Conservation (phyloP, 1,284 basidiomycete species). For the Malassezia furfur region DNA sequence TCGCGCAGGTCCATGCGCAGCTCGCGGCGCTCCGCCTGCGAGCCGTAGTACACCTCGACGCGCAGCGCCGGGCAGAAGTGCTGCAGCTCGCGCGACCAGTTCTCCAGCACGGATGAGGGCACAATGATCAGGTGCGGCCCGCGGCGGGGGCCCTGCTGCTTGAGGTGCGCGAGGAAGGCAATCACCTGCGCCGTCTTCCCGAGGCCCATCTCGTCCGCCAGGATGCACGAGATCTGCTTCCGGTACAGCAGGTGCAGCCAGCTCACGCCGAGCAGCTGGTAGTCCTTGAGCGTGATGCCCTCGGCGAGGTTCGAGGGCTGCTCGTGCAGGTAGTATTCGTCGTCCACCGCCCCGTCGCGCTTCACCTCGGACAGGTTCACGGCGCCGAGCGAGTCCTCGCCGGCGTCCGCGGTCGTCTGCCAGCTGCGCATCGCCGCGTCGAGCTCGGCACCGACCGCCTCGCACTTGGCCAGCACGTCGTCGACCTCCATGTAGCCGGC, state of each 20-base stretch:
- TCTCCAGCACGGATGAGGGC: constrained; percentile 82
- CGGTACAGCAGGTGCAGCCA: constrained; percentile 85
- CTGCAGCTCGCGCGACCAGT: constrained; percentile 93
- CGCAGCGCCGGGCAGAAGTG: constrained; percentile 74
- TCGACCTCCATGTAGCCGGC: constrained; percentile 81
- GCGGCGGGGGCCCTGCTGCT: constrained; percentile 61
- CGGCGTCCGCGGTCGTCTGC: constrained; percentile 51
- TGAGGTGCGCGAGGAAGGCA: constrained; percentile 81
- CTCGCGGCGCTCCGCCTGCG: constrained; percentile 72
- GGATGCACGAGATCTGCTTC: constrained; percentile 76
- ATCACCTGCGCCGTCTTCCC: constrained; percentile 99
- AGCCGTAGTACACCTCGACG: constrained; percentile 87
- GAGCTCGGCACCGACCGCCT: constrained; percentile 62
- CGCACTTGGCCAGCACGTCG: constrained; percentile 75
- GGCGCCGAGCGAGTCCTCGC: constrained; percentile 38
- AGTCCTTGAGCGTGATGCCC: constrained; percentile 78
- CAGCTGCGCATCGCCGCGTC: constrained; percentile 67
- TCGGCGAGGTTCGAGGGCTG: constrained; percentile 67
- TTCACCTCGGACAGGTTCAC: constrained; percentile 28
- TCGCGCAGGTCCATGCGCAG: constrained; percentile 60
- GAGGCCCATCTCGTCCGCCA: constrained; percentile 70
- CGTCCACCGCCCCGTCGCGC: constrained; percentile 22
- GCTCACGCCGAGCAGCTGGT: constrained; percentile 92
- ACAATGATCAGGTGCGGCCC: constrained; percentile 88
- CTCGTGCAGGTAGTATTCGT: constrained; percentile 55